Evolutionary conservation across 2,329 filamentous ascomycete species (phyloP).

Genomic region (Volutella citrinella): DNA sequence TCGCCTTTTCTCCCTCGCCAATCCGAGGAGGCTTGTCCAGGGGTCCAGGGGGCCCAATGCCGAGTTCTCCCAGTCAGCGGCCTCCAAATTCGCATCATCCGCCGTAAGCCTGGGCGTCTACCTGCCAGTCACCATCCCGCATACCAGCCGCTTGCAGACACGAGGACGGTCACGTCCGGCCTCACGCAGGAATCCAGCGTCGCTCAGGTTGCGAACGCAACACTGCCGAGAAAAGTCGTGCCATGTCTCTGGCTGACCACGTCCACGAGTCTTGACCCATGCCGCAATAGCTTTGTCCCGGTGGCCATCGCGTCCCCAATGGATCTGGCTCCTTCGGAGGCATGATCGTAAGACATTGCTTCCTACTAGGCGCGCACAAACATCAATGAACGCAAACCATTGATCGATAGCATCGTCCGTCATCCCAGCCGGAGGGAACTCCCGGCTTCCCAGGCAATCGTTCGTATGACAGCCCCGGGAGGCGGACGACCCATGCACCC

Average conservation of each 20-base stretch:
- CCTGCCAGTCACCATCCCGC: slow-evolving; percentile 20
- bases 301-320: background rate
- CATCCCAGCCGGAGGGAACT: slow-evolving; percentile 17
- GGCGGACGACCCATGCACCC: no score
- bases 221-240: slow-evolving; percentile 8
- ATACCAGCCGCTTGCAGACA: slow-evolving; percentile 18
- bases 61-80: slow-evolving; percentile 2
- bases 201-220: slow-evolving; percentile 9
- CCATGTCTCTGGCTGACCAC: slow-evolving; percentile 8
- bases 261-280: slow-evolving; percentile 3
- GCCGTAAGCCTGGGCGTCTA: slow-evolving; percentile 16
- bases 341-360: no score
- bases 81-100: no score
- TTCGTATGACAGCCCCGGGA: no score
- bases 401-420: slow-evolving; percentile 9
- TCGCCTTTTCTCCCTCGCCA: slow-evolving; percentile 1
- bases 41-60: slow-evolving; percentile 3
- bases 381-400: slow-evolving; percentile 1
- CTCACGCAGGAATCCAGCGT: slow-evolving; percentile 20
- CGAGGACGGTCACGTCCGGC: slow-evolving; percentile 4
- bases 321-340: no score
- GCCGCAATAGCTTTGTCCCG: slow-evolving; percentile 5
- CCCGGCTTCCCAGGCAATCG: slow-evolving; percentile 19
- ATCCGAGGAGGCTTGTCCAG: background rate
- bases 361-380: no score